These are phyloP conservation scores for Prototheca stagnorum DNA, from an alignment of 163 green algal species.

Conservation along the genomic window DNA sequence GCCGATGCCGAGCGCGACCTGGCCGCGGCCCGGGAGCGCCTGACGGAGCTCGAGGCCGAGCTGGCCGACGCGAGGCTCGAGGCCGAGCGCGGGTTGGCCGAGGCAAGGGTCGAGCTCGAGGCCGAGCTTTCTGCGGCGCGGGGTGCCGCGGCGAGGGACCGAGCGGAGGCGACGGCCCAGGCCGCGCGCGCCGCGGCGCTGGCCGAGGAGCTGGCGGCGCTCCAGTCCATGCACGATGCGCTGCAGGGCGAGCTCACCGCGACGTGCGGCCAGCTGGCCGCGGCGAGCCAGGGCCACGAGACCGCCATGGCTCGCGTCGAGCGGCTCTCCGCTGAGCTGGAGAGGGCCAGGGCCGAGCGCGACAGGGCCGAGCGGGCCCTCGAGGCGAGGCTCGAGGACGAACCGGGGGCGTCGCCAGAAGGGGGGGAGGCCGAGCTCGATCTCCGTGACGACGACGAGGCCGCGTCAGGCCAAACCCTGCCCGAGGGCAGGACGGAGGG, in stretches of 20 bases:
- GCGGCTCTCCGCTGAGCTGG: background rate
- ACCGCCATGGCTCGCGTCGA: background rate
- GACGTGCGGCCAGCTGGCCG: conserved; percentile 11
- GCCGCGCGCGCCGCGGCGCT: background rate
- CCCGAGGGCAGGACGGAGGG: background rate
- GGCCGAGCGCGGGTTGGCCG: background rate
- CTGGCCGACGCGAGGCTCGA: no score
- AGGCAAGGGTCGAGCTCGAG: conserved; percentile 3
- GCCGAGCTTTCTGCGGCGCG: conserved; percentile 7
- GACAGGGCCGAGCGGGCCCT: background rate
- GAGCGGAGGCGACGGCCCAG: no score
- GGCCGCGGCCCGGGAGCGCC: background rate
- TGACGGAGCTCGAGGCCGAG: no score
- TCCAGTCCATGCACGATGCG: conserved; percentile 10
- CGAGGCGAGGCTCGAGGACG: background rate
- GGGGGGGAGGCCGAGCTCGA: background rate
- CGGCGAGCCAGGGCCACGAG: conserved; percentile 4
- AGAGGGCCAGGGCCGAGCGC: background rate
- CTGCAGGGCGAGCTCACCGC: conserved; percentile 14
- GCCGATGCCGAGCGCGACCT: background rate
- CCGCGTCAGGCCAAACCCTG: background rate
- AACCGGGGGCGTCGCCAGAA: background rate
- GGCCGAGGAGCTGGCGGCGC: conserved; percentile 6
- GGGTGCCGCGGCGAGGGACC: conserved; percentile 3
- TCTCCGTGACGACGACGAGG: background rate